A percentile compares a stretch with the other conserved stretches of the same genome.
These are phyloP conservation scores for Bremia lactucae DNA, from an alignment of 352 stramenopile genomes.

Conservation along the genomic window DNA sequence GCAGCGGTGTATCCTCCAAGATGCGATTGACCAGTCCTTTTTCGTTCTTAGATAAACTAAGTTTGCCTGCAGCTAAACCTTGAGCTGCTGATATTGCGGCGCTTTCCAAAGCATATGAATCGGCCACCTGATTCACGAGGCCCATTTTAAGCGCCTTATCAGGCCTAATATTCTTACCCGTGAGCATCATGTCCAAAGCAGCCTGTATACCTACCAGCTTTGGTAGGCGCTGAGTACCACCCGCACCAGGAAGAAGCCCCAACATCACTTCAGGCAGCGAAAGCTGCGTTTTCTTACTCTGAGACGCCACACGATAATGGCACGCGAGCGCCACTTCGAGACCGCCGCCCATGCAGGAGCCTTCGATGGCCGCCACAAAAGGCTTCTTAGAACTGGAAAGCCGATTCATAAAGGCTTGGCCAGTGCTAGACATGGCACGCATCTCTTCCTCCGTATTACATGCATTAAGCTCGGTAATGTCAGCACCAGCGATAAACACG, in stretches of 20 bases:
- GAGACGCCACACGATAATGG: slow-evolving; percentile 94
- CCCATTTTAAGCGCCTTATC: slow-evolving; percentile 96
- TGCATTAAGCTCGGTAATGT: slow-evolving; percentile 93
- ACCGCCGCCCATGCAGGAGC: slow-evolving; percentile 92
- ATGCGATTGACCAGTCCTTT: slow-evolving; percentile 81
- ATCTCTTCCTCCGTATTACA: slow-evolving; percentile 88
- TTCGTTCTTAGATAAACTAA: slow-evolving; percentile 89
- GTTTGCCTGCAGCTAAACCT: slow-evolving; percentile 81
- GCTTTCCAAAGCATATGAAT: slow-evolving; percentile 83
- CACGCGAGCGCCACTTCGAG: slow-evolving; percentile 96
- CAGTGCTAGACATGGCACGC: slow-evolving; percentile 82
- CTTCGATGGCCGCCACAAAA: slow-evolving; percentile 95
- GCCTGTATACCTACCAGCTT: slow-evolving; percentile 88
- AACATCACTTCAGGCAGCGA: slow-evolving; percentile 96
- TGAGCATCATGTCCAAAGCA: slow-evolving; percentile 97
- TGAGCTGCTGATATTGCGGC: slow-evolving; percentile 86
- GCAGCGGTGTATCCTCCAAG: slow-evolving; percentile 91
- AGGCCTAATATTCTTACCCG: slow-evolving; percentile 91
- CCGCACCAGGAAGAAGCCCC: slow-evolving; percentile 93
- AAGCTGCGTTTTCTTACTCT: slow-evolving; percentile 93
- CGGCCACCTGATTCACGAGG: slow-evolving; percentile 92
- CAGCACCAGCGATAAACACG: slow-evolving; percentile 96
- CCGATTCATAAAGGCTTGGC: slow-evolving; percentile 89
- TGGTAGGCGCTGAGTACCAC: slow-evolving; percentile 95
- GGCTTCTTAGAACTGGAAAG: slow-evolving; percentile 89